Conservation (phyloP, 176 grass and related monocot genomes). For the Saccharum officinarum region DNA sequence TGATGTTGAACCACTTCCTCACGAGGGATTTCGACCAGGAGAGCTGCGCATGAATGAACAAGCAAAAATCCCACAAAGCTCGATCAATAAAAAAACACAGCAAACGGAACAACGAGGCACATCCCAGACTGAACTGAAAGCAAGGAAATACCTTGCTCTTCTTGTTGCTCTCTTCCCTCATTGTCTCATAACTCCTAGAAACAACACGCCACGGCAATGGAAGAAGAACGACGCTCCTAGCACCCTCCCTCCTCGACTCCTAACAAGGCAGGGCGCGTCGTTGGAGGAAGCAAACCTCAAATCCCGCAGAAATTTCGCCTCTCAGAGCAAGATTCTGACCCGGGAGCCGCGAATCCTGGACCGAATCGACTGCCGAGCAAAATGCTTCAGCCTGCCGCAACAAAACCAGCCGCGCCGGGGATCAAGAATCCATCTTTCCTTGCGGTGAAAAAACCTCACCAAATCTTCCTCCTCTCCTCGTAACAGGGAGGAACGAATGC, state of each 20-base stretch:
- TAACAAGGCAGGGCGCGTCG: neutral
- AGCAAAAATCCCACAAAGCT: slow-evolving; percentile 20
- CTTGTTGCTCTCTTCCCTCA: slow-evolving; percentile 71
- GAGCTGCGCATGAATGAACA: slow-evolving; percentile 44
- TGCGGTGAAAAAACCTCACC: neutral
- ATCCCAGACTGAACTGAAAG: neutral
- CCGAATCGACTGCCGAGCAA: neutral
- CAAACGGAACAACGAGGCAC: neutral
- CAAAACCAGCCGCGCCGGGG: neutral
- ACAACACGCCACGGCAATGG: neutral
- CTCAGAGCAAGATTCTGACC: slow-evolving; percentile 4
- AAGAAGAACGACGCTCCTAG: neutral
- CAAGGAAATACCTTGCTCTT: slow-evolving; percentile 76
- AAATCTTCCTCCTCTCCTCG: neutral
- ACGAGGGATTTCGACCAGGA: slow-evolving; percentile 96
- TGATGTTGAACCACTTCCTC: slow-evolving; percentile 97
- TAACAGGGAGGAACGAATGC: neutral
- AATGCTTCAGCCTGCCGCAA: slow-evolving; percentile 16
- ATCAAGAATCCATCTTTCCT: slow-evolving; percentile 33
- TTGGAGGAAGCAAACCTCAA: slow-evolving; percentile 28
- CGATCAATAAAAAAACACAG: slow-evolving; percentile 15
- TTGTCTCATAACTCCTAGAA: slow-evolving; percentile 55
- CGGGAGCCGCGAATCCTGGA: slow-evolving; percentile 10
- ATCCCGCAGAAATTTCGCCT: slow-evolving; percentile 25
- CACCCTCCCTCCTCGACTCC: neutral